Conservation (phyloP, 2,329 filamentous ascomycete genomes). For the Monosporascus cannonballus region DNA sequence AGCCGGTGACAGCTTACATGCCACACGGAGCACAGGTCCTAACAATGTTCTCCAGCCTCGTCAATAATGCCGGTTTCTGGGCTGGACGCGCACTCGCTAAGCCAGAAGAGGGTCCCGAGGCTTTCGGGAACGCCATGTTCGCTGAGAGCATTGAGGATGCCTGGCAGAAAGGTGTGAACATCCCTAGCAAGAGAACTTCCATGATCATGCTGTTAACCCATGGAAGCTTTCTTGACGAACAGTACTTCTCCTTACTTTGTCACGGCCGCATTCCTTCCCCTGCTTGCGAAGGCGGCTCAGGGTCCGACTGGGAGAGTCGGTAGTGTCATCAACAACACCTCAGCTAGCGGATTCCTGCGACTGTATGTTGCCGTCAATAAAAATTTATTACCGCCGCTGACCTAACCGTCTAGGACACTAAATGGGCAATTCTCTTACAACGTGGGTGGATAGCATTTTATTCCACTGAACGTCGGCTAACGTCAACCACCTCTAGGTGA, state of each 20-base stretch:
- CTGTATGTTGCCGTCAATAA: slow-evolving; percentile 6
- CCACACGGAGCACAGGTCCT: too few species aligned
- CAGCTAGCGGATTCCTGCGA: slow-evolving; percentile 46
- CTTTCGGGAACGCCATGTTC: slow-evolving; percentile 19
- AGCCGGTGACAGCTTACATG: neutral
- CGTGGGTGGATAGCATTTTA: neutral
- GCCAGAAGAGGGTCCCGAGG: slow-evolving; percentile 18
- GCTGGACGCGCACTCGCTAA: slow-evolving; percentile 4
- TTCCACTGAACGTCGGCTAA: neutral
- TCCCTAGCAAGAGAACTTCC: neutral
- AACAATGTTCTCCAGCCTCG: slow-evolving; percentile 25
- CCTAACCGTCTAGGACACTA: too few species aligned
- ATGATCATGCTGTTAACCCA: neutral
- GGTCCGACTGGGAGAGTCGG: slow-evolving; percentile 41
- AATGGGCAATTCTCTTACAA: neutral
- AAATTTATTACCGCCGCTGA: too few species aligned
- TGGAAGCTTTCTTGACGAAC: slow-evolving; percentile 33
- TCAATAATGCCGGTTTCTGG: slow-evolving; percentile 47
- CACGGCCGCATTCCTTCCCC: slow-evolving; percentile 46
- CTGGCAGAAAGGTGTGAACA: slow-evolving; percentile 28
- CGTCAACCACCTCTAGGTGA: neutral
- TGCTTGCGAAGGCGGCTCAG: slow-evolving; percentile 41
- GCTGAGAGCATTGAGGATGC: slow-evolving; percentile 19
- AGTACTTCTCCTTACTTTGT: slow-evolving; percentile 45
- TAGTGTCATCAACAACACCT: slow-evolving; percentile 46